Percentiles rank a stretch among this genome's conserved stretches.
Conservation (phyloP, 1,284 basidiomycete species). For the Rhodotorula sp. region DNA sequence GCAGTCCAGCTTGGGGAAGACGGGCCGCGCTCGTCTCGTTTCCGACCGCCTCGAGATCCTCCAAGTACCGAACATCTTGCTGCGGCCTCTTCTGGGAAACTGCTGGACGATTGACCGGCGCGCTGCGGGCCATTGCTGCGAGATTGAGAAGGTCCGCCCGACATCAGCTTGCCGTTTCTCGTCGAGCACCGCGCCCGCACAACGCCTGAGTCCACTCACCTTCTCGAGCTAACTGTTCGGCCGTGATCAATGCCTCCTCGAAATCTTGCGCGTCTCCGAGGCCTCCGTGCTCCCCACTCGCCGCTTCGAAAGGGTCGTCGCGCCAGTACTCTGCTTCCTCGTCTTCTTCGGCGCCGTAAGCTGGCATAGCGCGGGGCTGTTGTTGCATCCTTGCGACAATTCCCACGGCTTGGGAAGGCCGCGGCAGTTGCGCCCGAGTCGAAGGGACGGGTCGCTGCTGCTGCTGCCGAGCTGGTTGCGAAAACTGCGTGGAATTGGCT, state of each 20-base stretch:
- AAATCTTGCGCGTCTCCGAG: neutral
- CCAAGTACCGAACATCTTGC: constrained; percentile 3
- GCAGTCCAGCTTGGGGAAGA: neutral
- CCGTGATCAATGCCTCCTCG: constrained; percentile 1
- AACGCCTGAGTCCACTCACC: neutral
- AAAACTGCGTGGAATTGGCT: neutral
- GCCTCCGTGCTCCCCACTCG: neutral
- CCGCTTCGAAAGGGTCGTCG: neutral
- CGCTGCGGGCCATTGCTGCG: neutral
- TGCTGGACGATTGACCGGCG: neutral
- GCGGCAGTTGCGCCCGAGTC: neutral
- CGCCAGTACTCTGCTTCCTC: constrained; percentile 14
- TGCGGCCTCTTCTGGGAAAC: neutral
- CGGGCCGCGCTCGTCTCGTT: neutral
- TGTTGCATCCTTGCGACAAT: no score
- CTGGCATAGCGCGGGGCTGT: neutral
- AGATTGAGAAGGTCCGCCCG: constrained; percentile 4
- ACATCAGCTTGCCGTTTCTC: neutral
- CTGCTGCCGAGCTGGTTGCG: neutral
- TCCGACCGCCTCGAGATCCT: constrained; percentile 6
- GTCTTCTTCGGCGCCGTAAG: neutral
- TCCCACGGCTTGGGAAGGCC: neutral
- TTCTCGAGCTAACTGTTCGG: neutral
- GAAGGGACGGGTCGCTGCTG: neutral
- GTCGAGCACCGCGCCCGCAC: neutral